Evolutionary conservation across 1,139 yeast genomes (phyloP), one percentile per base, ranked within the genome.

Genomic region (Candida tunisiensis): DNA sequence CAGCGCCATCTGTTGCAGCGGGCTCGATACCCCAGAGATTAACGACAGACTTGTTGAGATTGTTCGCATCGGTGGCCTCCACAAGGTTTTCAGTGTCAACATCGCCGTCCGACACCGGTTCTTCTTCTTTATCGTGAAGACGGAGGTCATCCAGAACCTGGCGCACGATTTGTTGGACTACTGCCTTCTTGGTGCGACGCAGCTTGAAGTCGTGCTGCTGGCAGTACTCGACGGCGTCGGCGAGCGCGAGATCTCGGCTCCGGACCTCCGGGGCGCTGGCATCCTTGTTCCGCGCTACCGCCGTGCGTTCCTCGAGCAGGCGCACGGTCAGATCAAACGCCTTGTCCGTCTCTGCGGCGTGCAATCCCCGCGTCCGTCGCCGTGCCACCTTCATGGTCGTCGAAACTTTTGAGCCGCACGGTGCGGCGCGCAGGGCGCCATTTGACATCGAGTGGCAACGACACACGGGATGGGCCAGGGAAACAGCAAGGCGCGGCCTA

Each of bases 21-120:
- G 28, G 26, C 8, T 29, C 40, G 12, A 41, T 41, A 28, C 60
- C 62, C 95, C 94, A 83, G 28, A 72, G 51, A 11, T 70, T 63
- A 0, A 75, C 77, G 2, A 83, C 77, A 15, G 77, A 69, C 42
- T 74, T 79, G 47, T 85, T 85, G 53, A 80, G 63, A 3, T 67
- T 58, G 41, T 82, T 83, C 5, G 38, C 31, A 9, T 46, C 51
- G 23, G 39, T 34, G 12, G 51, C 70, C 2, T 65, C 70, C 78
- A 80, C 70, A 35, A 79, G 42, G 16, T 68, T 65, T 12, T 56
- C 57, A 14, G 53, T 58, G 30, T 57, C 62, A 2, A 44, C 36
- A n/a, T n/a, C n/a, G n/a, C 42, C 8, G 37, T 34, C 10, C 32
- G 38, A 3, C 22, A 39, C 31, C 31, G 32, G 40, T 16, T 41